Conservation (phyloP, 495 filamentous ascomycete species). For the Terfezia claveryi region DNA sequence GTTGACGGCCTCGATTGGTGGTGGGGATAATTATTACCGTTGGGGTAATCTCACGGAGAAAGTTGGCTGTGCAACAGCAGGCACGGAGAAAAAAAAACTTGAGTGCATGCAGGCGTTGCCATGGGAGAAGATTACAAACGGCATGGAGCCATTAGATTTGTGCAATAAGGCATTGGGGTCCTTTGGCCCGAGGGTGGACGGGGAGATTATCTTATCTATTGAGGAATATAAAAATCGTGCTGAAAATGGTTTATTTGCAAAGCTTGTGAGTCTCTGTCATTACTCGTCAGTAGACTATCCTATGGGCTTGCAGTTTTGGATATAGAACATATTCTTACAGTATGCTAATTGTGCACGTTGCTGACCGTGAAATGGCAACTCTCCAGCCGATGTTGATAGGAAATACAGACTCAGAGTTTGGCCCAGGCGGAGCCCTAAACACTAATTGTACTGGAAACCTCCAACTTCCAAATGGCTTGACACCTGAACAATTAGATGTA, state of each 20-base stretch:
- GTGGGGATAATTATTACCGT: constrained; percentile 3
- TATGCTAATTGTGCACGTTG: not conserved
- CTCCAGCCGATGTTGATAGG: constrained; percentile 1
- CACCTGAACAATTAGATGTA: not conserved
- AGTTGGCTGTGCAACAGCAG: not conserved
- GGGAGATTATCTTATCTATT: not conserved
- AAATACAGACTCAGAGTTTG: not conserved
- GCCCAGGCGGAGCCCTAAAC: not conserved
- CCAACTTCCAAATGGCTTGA: not conserved
- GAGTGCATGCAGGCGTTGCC: constrained; percentile 1
- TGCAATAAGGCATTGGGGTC: not conserved
- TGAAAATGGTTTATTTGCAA: constrained; percentile 1
- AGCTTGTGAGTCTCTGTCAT: not conserved
- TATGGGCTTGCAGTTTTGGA: too few relatives aligned
- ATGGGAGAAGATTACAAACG: not conserved
- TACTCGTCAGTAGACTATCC: too few relatives aligned
- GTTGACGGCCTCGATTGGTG: constrained; percentile 24
- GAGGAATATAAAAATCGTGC: not conserved
- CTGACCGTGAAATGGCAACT: too few relatives aligned
- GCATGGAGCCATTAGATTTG: not conserved
- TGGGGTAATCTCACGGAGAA: not conserved
- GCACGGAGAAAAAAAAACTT: not conserved
- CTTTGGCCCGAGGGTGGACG: not conserved
- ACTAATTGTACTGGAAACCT: not conserved
- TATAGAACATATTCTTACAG: not conserved